Percentiles rank a stretch among this genome's conserved stretches.
phyloP scores from a whole-genome alignment of 768 basidiomycete species.

The Chalciporus piperatus region DNA sequence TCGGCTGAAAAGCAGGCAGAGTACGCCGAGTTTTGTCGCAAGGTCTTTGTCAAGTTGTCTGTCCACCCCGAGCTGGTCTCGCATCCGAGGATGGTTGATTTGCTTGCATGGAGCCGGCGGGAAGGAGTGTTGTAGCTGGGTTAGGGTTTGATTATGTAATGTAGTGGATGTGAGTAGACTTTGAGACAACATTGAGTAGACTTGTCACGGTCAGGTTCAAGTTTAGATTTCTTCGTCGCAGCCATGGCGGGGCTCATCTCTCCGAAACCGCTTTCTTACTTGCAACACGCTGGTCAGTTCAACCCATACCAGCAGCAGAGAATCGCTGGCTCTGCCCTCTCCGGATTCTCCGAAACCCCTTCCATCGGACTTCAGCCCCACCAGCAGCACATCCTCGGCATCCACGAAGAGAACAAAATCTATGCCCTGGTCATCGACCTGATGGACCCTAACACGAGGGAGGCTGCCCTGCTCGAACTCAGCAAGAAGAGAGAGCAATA shows the following conservation, averaged over 20 bases:
- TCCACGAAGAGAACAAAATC: constrained; percentile 79
- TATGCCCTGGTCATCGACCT: constrained; percentile 87
- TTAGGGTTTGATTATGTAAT: constrained; percentile 32
- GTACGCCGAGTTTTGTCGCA: constrained; percentile 37
- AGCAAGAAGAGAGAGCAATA: constrained; percentile 99
- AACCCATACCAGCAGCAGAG: constrained; percentile 56
- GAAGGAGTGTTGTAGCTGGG: constrained; percentile 5
- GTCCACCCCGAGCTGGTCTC: constrained; percentile 31
- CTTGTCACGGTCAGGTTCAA: neutral
- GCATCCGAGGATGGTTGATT: constrained; percentile 32
- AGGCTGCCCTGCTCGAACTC: constrained; percentile 88
- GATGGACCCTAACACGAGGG: constrained; percentile 78
- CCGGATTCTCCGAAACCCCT: constrained; percentile 62
- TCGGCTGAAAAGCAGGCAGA: constrained; percentile 18
- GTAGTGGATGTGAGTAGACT: neutral
- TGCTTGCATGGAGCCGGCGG: constrained; percentile 30
- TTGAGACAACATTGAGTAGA: no score
- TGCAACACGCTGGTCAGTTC: constrained; percentile 60
- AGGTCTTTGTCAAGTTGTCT: constrained; percentile 29
- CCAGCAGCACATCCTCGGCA: constrained; percentile 49
- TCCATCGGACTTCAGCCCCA: constrained; percentile 51
- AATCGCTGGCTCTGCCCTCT: constrained; percentile 23
- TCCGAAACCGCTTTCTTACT: constrained; percentile 59
- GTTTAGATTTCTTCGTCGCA: constrained; percentile 6
- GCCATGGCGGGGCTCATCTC: constrained; percentile 62